Evolutionary conservation across 1,284 basidiomycete genomes (phyloP), one percentile per base, ranked within the genome.

Genomic region (Cystobasidium slooffiae): DNA sequence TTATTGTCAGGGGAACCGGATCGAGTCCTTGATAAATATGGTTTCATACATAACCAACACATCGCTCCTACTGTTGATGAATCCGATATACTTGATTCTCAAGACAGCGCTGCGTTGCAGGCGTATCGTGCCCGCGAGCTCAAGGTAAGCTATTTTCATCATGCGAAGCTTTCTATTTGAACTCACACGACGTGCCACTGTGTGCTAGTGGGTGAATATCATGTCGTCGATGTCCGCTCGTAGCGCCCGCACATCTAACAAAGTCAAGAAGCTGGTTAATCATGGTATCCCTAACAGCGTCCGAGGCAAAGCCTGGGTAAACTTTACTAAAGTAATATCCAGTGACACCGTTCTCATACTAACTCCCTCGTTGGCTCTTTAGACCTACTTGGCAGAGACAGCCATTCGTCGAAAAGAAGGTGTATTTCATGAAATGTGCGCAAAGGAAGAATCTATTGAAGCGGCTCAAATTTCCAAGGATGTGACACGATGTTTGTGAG

Each of bases 241-340:
- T 6, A 44, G 24, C 9, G 72, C 65, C 4, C 68, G 62, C 41
- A 58, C 68, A 2, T 74, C 72, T 1, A 67, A 52, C 24, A 74
- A 74, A 39, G 55, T 74, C 16, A 46, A 53, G 18, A 55, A 67
- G 52, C 72, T 74, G 16, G 64, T 61, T 16, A 44, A 49, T 16
- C 51, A 68, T 22, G 72, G 72, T 6, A 61, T 74, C 4, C 72
- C 72, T 14, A 68, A 58, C 22, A 67, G 63, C 43, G 72, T 74
- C n/a, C 63, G 72, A 3, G 72, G 72, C 12, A 55, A 43, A 59
- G 72, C 56, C 3, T 74, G 69, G 69, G 69, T 69, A 12, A 39
- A 55, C 64, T 24, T 41, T 22, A 3, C 41, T 3, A 44, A 31
- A 1, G 24, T 4, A 58, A 37, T 58, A 1, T 7, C 24, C 2